phyloP scores from a whole-genome alignment of 2,329 filamentous ascomycete genomes.

The Knufia petricola region DNA sequence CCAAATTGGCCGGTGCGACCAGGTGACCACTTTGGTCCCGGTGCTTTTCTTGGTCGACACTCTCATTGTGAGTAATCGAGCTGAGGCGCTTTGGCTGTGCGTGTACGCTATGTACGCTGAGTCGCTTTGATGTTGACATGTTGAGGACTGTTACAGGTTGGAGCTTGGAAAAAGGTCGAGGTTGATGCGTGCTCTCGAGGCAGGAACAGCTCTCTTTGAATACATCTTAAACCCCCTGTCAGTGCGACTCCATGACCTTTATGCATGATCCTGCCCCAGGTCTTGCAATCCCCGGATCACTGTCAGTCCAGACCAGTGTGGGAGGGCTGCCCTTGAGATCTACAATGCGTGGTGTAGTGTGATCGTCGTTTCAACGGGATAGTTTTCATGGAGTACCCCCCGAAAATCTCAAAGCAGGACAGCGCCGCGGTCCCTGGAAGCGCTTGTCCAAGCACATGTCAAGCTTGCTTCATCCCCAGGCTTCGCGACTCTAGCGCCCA shows the following conservation, averaged over 20 bases:
- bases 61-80: constrained; percentile 1
- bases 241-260: no score
- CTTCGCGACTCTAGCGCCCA: no score
- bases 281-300: no score
- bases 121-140: not conserved
- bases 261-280: no score
- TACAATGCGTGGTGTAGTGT: no score
- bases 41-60: constrained; percentile 12
- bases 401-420: not conserved
- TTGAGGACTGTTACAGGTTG: not conserved
- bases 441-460: no score
- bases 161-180: not conserved
- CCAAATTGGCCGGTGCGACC: constrained; percentile 11
- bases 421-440: not conserved
- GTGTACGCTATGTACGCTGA: no score
- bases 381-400: not conserved
- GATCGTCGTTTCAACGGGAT: no score
- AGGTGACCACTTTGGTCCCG: constrained; percentile 11
- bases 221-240: not conserved
- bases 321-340: no score
- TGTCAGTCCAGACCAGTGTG: no score
- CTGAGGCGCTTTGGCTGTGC: not conserved
- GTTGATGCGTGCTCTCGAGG: not conserved
- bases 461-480: not conserved
- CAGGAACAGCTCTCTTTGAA: not conserved